These are phyloP conservation scores for Colletotrichum sojae DNA, from an alignment of 2,329 filamentous ascomycete species.

Conservation along the genomic window DNA sequence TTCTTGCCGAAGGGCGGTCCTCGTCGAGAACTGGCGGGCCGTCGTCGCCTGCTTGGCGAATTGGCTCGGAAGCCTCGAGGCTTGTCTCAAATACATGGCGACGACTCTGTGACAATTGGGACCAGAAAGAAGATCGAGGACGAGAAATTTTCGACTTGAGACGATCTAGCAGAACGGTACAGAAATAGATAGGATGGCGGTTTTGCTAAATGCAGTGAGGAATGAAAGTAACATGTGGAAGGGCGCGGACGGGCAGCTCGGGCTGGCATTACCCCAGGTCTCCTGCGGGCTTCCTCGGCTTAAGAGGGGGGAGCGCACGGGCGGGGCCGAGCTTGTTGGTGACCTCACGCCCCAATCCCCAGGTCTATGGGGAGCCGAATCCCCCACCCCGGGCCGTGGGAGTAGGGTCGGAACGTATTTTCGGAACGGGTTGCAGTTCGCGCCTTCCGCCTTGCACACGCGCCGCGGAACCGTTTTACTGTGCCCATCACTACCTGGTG, in stretches of 20 bases:
- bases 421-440: neutral
- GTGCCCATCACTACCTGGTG: too few species aligned
- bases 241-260: slow-evolving; percentile 18
- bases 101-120: slow-evolving; percentile 22
- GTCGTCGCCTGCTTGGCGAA: slow-evolving; percentile 56
- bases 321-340: slow-evolving; percentile 37
- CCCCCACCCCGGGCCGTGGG: slow-evolving; percentile 39
- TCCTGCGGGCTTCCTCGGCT: slow-evolving; percentile 39
- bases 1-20: slow-evolving; percentile 68
- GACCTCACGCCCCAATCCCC: slow-evolving; percentile 31
- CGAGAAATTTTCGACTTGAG: slow-evolving; percentile 3
- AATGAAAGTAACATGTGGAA: slow-evolving; percentile 37
- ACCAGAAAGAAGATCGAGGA: slow-evolving; percentile 16
- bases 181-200: slow-evolving; percentile 28
- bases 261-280: slow-evolving; percentile 31
- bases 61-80: slow-evolving; percentile 52
- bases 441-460: neutral
- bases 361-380: slow-evolving; percentile 25
- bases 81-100: slow-evolving; percentile 51
- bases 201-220: slow-evolving; percentile 29
- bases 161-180: slow-evolving; percentile 25
- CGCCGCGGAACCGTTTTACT: neutral
- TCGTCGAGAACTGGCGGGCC: slow-evolving; percentile 63
- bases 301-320: slow-evolving; percentile 34
- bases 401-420: slow-evolving; percentile 7